These are phyloP conservation scores for Xylona heveae DNA, from an alignment of 495 filamentous ascomycete species.

Conservation along the genomic window DNA sequence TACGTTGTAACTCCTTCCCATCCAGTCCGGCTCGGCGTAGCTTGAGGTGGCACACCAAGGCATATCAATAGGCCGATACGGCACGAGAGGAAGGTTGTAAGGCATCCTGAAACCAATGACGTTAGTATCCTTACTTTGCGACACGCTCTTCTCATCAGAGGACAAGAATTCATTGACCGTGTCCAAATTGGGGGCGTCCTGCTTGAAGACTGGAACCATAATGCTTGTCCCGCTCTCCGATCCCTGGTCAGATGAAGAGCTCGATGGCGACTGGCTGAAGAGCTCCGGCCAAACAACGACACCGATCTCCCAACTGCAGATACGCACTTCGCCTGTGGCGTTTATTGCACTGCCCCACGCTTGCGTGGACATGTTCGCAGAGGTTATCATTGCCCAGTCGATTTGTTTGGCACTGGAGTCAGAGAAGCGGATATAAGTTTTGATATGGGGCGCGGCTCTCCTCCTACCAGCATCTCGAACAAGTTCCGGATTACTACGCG, in stretches of 20 bases:
- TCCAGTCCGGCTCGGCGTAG: slow-evolving; percentile 46
- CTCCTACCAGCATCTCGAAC: slow-evolving; percentile 33
- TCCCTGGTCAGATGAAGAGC: background rate
- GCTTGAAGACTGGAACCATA: slow-evolving; percentile 52
- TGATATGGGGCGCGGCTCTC: slow-evolving; percentile 80
- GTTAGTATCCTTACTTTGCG: background rate
- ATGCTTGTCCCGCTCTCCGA: background rate
- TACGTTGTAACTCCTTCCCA: too few species aligned
- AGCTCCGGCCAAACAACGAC: slow-evolving; percentile 70
- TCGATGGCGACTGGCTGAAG: slow-evolving; percentile 19
- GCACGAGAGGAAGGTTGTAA: slow-evolving; percentile 56
- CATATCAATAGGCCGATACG: slow-evolving; percentile 36
- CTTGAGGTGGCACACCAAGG: slow-evolving; percentile 61
- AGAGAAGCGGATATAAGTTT: slow-evolving; percentile 64
- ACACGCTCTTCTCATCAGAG: slow-evolving; percentile 1
- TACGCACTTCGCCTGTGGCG: slow-evolving; percentile 32
- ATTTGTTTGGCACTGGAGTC: slow-evolving; percentile 27
- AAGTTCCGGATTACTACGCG: background rate
- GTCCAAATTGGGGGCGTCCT: slow-evolving; percentile 23
- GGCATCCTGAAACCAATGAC: slow-evolving; percentile 43
- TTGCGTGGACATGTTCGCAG: slow-evolving; percentile 73
- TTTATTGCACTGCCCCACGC: slow-evolving; percentile 58
- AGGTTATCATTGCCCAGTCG: slow-evolving; percentile 74
- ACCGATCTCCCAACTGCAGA: slow-evolving; percentile 71
- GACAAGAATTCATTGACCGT: slow-evolving; percentile 1